Evolutionary conservation across 1,284 basidiomycete species (phyloP), one percentile per base, ranked within the genome.

Genomic region (Cerrena zonata): DNA sequence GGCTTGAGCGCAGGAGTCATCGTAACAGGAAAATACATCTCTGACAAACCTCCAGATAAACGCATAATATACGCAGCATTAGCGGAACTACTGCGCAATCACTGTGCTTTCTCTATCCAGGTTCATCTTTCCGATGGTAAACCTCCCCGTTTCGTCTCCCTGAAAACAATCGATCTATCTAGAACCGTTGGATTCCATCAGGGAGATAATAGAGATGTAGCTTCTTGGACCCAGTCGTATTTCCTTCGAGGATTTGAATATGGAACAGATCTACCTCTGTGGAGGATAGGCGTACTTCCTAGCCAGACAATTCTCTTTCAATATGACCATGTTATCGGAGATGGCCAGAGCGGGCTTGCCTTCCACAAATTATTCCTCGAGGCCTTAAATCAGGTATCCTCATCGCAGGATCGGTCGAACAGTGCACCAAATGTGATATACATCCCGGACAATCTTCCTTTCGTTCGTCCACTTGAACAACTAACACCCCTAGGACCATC

Each of bases 251-350:
- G 56, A 2, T 63, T 70, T 42, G 61, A 65, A 30, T 56, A 58
- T 1, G 37, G 53, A 2, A 56, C 59, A 1, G 58, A 60, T 25
- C 27, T 58, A 10, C 73, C 71, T 0, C 59, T 70, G 2, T 76
- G 74, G 74, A 64, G 70, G 18, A 54, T 74, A 2, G 47, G 62
- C 13, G 65, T 74, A 3, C 49, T 69, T 22, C 52, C 51, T 12
- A 64, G 68, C 40, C 62, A 65, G n/a, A 67, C 61, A 2, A 56
- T 74, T 22, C 45, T 68, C 5, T 71, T 73, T 49, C 65, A 64
- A 10, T 72, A 63, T 52, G 67, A 73, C 47, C 73, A 76, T 54
- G 55, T 54, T 42, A 68, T 74, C 36, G 71, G 68, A 1, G 73
- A 75, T 47, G 73, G 72, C 1, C 61, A 68, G 51, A 73, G 71